Evolutionary conservation across 2,329 filamentous ascomycete species (phyloP), one percentile per base, ranked within the genome.

Genomic region (Huntiella savannae): DNA sequence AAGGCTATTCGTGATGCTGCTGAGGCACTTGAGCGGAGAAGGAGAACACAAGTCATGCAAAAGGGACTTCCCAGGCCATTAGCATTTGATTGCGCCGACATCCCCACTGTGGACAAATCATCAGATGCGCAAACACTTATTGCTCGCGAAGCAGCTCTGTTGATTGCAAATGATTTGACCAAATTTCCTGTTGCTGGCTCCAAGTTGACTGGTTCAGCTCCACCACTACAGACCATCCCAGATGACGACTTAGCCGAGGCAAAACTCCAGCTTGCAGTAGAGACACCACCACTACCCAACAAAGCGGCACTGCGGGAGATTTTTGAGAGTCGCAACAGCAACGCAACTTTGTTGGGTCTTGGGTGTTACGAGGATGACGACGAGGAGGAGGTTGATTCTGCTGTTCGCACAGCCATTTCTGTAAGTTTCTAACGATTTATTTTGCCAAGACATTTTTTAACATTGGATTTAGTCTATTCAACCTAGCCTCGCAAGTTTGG

Each of bases 1-100:
- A 73, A 73, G 40, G 76, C 82, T 52, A 74, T 80, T 43, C 72
- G 72, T 35, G 78, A 87, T 55, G 82, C 79, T 56, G 75, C 62
- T 46, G 76, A 87, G 56, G 82, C 79, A 57, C 71, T 78, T 10
- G 87, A 96, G 54, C 82, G 85, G 56, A 79, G 75, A 59, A 73
- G 87, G 43, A 79, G 91, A 55, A 92, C 83, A 1, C 86, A 93
- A 57, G 87, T 93, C n/a, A 77, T 95, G 61, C 88, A 96, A 62
- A 77, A 73, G 54, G 75, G 73, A 3, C 66, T 98, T 10, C 91
- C 91, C 5, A 73, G 88, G 39, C 86, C 91, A 1, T 69, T 70
- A 1, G 63, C 70, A 2, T 68, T 96, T 11, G 79, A 96, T 58
- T 62, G 91, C 16, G 66, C 77, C 43, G 68, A 69, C 1, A 63